Base-by-base conservation (phyloP, 176 grass and related monocot species). In the Avena eriantha region DNA sequence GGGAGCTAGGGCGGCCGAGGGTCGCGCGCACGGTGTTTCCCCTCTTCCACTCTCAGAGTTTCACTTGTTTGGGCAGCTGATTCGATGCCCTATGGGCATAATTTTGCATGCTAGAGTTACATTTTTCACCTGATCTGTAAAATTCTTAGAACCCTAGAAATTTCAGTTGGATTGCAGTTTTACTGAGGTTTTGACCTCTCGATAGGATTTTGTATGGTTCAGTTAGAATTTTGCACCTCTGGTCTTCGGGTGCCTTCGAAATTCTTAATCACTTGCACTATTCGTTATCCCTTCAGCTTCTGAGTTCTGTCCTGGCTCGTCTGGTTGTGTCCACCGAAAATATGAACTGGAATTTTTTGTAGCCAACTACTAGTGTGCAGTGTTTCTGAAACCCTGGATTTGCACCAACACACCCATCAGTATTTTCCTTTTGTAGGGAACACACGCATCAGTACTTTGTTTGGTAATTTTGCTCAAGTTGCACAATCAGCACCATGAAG, bases 121-220 rank as follows among this genome's bases (percentile, higher is more conserved):
- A 31, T 4, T 86, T 79, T 59, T n/a, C 50, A 48, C 64, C 69
- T 34, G 33, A 54, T 26, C 51, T 35, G n/a, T 4, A 79, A 79
- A 54, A 60, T 86, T 63, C 36, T 34, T 69, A 15, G 67, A 80
- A 60, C 76, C 34, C 39, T 80, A 79, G 51, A 35, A 10, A 48
- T 34, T 19, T 9, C n/a, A 80, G 1, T 11, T 48, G 21, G 65
- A 11, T 47, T 16, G 7, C 36, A 7, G 46, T 22, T 57, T 49
- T n/a, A 59, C 49, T 72, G 48, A 17, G 34, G n/a, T 71, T 80
- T 54, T 70, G 65, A 79, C 33, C 31, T 10, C 13, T 8, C 31
- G 16, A 13, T 76, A 69, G 48, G 48, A 31, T 49, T 51, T 39
- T 18, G 45, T 51, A 19, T 24, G 13, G 55, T 84, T 76, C 17